These are phyloP conservation scores for Colletotrichum sojae DNA, from an alignment of 2,329 filamentous ascomycete genomes.

Conservation along the genomic window DNA sequence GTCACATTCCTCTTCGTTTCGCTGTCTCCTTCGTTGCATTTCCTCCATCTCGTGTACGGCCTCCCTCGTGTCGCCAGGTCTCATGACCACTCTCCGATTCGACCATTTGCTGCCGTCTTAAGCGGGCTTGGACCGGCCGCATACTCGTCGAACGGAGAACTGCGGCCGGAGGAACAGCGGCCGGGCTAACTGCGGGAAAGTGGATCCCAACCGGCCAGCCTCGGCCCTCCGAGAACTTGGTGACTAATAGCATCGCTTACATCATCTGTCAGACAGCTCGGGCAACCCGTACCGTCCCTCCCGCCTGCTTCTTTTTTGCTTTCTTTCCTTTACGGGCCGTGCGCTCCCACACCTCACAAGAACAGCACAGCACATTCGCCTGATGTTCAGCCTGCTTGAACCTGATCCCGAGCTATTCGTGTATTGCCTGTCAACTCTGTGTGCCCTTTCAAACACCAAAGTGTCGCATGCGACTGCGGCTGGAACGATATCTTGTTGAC, in stretches of 20 bases:
- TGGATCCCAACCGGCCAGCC: slow-evolving; percentile 31
- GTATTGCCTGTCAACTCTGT: slow-evolving; percentile 26
- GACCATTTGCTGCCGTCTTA: no score
- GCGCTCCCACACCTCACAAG: slow-evolving; percentile 4
- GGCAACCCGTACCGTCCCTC: background rate
- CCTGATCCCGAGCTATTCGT: slow-evolving; percentile 14
- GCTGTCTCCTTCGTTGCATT: background rate
- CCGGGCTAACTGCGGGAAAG: slow-evolving; percentile 11
- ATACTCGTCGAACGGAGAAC: slow-evolving; percentile 1
- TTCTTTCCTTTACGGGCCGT: background rate
- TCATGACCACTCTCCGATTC: no score
- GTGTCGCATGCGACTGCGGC: slow-evolving; percentile 23
- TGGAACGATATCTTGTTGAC: slow-evolving; percentile 12
- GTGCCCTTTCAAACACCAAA: slow-evolving; percentile 27
- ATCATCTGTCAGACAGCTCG: background rate
- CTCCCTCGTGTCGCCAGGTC: background rate
- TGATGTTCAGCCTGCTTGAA: slow-evolving; percentile 12
- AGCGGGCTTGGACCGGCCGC: background rate
- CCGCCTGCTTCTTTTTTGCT: background rate
- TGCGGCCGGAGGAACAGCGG: slow-evolving; percentile 1
- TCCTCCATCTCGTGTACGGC: background rate
- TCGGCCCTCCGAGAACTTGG: slow-evolving; percentile 13
- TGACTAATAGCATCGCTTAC: slow-evolving; percentile 36
- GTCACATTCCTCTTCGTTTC: background rate
- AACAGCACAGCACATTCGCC: background rate